These are phyloP conservation scores for Rhizoclosmatium sp. DNA, from an alignment of 192 early-diverging fungal species.

Conservation along the genomic window DNA sequence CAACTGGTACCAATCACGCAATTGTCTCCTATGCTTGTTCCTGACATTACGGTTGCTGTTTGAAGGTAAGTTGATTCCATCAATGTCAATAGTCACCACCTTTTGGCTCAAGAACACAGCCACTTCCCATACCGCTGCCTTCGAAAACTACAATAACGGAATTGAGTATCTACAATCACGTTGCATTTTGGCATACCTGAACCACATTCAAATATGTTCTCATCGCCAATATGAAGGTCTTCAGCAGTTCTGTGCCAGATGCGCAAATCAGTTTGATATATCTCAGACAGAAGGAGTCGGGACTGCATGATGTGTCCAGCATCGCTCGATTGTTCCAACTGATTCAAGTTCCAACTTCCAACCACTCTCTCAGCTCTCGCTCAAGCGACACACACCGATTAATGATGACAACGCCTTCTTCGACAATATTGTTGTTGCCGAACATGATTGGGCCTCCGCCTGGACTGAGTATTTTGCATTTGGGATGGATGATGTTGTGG, in stretches of 20 bases:
- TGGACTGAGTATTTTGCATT: constrained; percentile 72
- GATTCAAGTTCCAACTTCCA: background rate
- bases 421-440: constrained; percentile 77
- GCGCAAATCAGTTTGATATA: background rate
- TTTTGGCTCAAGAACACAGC: constrained; percentile 71
- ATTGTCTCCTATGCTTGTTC: constrained; percentile 67
- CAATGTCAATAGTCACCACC: constrained; percentile 43
- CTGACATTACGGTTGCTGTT: constrained; percentile 64
- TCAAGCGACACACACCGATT: constrained; percentile 61
- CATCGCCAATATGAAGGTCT: constrained; percentile 69
- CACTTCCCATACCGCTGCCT: constrained; percentile 69
- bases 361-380: too few species aligned
- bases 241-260: constrained; percentile 29
- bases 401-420: constrained; percentile 74
- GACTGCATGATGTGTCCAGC: too few species aligned
- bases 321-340: background rate
- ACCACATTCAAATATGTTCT: constrained; percentile 80
- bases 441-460: constrained; percentile 70
- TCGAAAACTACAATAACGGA: constrained; percentile 61
- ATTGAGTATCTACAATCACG: background rate
- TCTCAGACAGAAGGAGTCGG: background rate
- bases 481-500: constrained; percentile 71
- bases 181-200: constrained; percentile 57
- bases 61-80: background rate
- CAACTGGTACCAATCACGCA: constrained; percentile 78